These are phyloP conservation scores for Debaryomyces udenii DNA, from an alignment of 1,139 yeast genomes.

Conservation along the genomic window DNA sequence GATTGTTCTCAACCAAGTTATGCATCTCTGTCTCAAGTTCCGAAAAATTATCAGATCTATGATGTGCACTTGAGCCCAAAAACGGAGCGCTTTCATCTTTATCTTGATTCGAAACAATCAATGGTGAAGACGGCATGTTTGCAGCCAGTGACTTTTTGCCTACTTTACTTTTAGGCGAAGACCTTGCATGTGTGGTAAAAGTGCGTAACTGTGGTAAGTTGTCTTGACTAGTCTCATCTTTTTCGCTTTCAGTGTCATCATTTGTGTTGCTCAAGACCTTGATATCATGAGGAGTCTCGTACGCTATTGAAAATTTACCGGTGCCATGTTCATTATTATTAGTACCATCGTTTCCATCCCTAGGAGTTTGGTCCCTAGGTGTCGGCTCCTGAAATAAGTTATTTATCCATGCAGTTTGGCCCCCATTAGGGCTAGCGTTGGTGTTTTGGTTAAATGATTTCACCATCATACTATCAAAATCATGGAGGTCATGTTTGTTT, in stretches of 20 bases:
- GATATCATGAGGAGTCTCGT: constrained; percentile 32
- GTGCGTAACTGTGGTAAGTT: constrained; percentile 35
- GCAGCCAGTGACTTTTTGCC: constrained; percentile 22
- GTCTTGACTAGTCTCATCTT: constrained; percentile 16
- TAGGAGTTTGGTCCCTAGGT: constrained; percentile 49
- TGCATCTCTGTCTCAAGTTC: constrained; percentile 24
- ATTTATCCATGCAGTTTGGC: constrained; percentile 37
- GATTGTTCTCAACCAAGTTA: constrained; percentile 18
- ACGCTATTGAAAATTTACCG: not conserved
- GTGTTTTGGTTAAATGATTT: constrained; percentile 37
- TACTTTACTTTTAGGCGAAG: constrained; percentile 13
- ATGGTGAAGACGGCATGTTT: constrained; percentile 51
- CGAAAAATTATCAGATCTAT: constrained; percentile 2
- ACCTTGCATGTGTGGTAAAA: constrained; percentile 24
- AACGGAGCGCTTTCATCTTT: constrained; percentile 22
- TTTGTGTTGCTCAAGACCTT: constrained; percentile 8
- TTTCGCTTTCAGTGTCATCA: constrained; percentile 21
- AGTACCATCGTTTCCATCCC: constrained; percentile 28
- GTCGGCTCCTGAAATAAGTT: constrained; percentile 47
- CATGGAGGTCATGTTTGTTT: constrained; percentile 26
- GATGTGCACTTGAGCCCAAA: constrained; percentile 17
- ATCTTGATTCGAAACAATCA: constrained; percentile 16
- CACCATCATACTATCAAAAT: constrained; percentile 43
- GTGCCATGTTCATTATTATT: not conserved
- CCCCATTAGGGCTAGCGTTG: constrained; percentile 34